phyloP scores from a whole-genome alignment of 2,329 filamentous ascomycete species.

The Xylariaceae sp. region DNA sequence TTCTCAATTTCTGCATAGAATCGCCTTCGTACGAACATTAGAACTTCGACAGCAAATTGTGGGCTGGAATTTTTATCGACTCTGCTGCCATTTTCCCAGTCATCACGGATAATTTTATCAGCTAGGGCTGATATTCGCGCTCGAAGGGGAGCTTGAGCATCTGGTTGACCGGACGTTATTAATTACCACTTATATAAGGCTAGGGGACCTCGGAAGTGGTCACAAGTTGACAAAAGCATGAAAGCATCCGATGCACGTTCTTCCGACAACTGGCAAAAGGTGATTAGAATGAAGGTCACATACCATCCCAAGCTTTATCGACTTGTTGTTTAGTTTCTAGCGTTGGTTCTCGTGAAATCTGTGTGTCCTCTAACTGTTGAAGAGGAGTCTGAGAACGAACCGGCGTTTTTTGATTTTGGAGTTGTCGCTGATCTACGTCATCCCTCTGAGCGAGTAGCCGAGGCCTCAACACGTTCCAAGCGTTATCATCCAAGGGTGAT shows the following conservation, averaged over 20 bases:
- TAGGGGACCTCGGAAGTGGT: background rate
- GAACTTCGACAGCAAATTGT: constrained; percentile 74
- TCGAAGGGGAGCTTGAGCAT: constrained; percentile 70
- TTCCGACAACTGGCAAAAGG: background rate
- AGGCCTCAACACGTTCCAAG: constrained; percentile 73
- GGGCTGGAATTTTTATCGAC: constrained; percentile 69
- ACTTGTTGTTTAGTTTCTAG: constrained; percentile 64
- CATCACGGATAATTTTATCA: constrained; percentile 70
- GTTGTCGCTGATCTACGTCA: constrained; percentile 66
- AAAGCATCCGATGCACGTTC: background rate
- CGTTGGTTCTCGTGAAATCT: constrained; percentile 39
- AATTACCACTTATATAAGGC: background rate
- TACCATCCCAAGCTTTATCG: constrained; percentile 71
- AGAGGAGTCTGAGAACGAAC: constrained; percentile 44
- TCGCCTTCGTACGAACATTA: constrained; percentile 70
- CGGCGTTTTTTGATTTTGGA: constrained; percentile 41
- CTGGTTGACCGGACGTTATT: constrained; percentile 34
- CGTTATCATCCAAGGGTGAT: constrained; percentile 69
- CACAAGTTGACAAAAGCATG: background rate
- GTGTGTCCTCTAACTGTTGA: constrained; percentile 40
- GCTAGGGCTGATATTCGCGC: constrained; percentile 70
- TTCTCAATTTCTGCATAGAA: constrained; percentile 69
- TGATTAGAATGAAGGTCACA: background rate
- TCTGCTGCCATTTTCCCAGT: constrained; percentile 69
- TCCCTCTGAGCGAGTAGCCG: constrained; percentile 70